Evolutionary conservation across 805 yeast genomes (phyloP), one percentile per base, ranked within the genome.

Genomic region (Candida nitratophila): DNA sequence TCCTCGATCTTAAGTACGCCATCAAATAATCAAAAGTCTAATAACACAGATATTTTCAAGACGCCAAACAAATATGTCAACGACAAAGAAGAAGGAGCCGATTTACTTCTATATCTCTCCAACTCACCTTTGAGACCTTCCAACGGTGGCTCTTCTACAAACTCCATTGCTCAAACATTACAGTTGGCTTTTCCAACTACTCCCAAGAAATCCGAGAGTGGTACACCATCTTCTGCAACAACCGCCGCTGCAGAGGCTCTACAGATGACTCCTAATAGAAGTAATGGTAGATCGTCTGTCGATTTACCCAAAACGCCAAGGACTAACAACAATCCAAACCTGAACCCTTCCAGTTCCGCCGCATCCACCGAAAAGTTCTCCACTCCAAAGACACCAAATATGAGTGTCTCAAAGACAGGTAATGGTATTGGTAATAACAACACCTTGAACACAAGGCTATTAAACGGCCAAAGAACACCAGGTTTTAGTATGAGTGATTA

Each of bases 401-500:
- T 34, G 26, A 34, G 11, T 32, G 11, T 15, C 3, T 17, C 10
- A n/a, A 50, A 22, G 3, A 20, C 24, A 6, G 19, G 27, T 17
- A 20, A 20, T n/a, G 9, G 7, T 22, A 7, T 5, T 16, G n/a
- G 19, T 12, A 30, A 30, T 27, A 27, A 27, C n/a, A 29, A 39
- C 15, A 29, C 8, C 12, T 15, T 15, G 14, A 39, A 39, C 29
- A 9, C 17, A 21, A 22, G 30, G 22, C 7, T 17, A 26, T 37
- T 37, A 61, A 74, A 9, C 16, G 54, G 53, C 4, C 54, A 53
- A 32, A 62, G 64, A 50, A 83, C 86, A 0, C 83, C 83, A 1
- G 84, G 83, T 6, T 86, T 86, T 66, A 86, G 86, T 61, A 78
- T 86, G 81, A 81, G 79, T 57, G 96, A 86, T 58, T 86, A 85